Evolutionary conservation across 495 filamentous ascomycete genomes (phyloP).

Genomic region (Pyrenopolyporus hunteri): DNA sequence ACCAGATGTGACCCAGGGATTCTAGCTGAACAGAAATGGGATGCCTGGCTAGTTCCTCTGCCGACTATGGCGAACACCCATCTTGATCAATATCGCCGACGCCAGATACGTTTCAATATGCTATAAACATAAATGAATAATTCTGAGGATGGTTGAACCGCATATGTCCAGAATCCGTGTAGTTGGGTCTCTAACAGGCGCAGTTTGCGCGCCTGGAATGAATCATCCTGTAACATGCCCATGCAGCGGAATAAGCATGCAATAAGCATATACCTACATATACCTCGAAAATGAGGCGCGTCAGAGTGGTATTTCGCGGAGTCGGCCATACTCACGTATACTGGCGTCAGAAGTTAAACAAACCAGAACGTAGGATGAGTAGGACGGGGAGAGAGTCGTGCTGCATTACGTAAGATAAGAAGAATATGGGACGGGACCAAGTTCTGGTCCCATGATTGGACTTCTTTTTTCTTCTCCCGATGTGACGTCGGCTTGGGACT

Average conservation of each 20-base stretch:
- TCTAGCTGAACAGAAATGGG: too few relatives aligned
- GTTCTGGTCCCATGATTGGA: slow-evolving; percentile 14
- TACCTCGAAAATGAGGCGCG: not conserved
- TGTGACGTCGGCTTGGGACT: slow-evolving; percentile 11
- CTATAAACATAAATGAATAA: too few relatives aligned
- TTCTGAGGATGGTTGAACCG: not conserved
- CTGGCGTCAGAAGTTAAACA: slow-evolving; percentile 4
- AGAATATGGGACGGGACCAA: slow-evolving; percentile 2
- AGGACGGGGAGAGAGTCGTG: not conserved
- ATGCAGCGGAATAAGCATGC: not conserved
- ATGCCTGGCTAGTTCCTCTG: too few relatives aligned
- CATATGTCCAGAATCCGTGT: not conserved
- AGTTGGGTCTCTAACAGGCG: slow-evolving; percentile 11
- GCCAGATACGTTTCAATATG: not conserved
- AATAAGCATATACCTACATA: not conserved
- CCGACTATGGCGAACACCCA: too few relatives aligned
- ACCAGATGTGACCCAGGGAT: too few relatives aligned
- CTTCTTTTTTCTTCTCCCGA: slow-evolving; percentile 1
- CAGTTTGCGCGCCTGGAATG: slow-evolving; percentile 18
- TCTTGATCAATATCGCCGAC: not conserved
- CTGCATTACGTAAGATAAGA: slow-evolving; percentile 15
- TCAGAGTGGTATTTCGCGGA: slow-evolving; percentile 23
- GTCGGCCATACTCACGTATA: slow-evolving; percentile 15
- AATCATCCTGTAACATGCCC: not conserved
- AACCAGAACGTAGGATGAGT: slow-evolving; percentile 11